Conservation (phyloP, 2,329 filamentous ascomycete genomes). For the Aspergillus oerlinghausenensis region DNA sequence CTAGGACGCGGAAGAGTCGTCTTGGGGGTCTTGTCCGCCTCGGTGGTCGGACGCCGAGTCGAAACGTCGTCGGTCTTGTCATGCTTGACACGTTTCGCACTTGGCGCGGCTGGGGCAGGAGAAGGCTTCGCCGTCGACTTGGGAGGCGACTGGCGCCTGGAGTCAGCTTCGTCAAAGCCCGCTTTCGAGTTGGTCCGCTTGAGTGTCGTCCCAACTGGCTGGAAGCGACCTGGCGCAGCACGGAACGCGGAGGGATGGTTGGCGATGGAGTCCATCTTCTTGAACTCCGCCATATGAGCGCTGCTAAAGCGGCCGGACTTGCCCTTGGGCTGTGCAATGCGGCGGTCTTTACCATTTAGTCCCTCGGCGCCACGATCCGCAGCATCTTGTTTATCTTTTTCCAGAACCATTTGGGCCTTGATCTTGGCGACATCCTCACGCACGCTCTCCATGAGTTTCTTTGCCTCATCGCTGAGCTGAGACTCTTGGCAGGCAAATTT, state of each 20-base stretch:
- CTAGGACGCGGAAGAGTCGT: constrained; percentile 37
- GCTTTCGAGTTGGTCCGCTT: constrained; percentile 58
- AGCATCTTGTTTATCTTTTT: constrained; percentile 53
- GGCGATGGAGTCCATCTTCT: constrained; percentile 96
- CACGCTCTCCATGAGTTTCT: constrained; percentile 60
- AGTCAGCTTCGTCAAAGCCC: constrained; percentile 57
- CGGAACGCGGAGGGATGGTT: constrained; percentile 74
- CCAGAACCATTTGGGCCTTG: constrained; percentile 62
- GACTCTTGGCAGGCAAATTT: constrained; percentile 42
- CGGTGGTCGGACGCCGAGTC: constrained; percentile 45
- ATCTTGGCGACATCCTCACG: constrained; percentile 68
- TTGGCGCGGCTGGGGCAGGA: constrained; percentile 33
- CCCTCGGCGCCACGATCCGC: constrained; percentile 45
- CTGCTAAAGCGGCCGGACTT: constrained; percentile 77
- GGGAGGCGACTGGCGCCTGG: constrained; percentile 35
- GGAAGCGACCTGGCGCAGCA: constrained; percentile 42
- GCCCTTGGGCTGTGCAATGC: constrained; percentile 74
- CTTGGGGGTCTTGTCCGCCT: constrained; percentile 21
- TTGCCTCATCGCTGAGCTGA: constrained; percentile 47
- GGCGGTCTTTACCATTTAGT: constrained; percentile 50
- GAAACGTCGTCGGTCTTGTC: constrained; percentile 65
- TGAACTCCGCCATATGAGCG: constrained; percentile 81
- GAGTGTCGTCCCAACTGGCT: constrained; percentile 39
- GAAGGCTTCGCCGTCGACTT: constrained; percentile 27
- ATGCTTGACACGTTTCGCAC: constrained; percentile 68